Conservation (phyloP, 2,329 filamentous ascomycete species). For the Gremmenia infestans region DNA sequence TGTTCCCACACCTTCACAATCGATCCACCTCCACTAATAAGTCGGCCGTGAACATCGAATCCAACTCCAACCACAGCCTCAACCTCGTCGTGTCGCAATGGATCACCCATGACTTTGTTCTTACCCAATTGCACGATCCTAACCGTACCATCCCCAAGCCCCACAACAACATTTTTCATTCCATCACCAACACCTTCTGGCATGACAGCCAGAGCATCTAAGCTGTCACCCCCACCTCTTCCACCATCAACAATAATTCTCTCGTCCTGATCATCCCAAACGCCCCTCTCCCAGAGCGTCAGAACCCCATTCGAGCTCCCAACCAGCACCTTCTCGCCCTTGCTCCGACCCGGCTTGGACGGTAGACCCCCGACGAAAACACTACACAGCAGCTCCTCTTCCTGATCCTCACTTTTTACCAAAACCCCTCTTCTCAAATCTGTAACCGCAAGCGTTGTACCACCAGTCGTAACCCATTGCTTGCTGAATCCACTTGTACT, state of each 20-base stretch:
- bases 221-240: slow-evolving; percentile 63
- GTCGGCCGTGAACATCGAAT: slow-evolving; percentile 78
- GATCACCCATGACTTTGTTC: slow-evolving; percentile 64
- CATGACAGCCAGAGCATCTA: slow-evolving; percentile 71
- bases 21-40: slow-evolving; percentile 85
- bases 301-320: slow-evolving; percentile 74
- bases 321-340: slow-evolving; percentile 71
- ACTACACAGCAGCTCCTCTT: slow-evolving; percentile 84
- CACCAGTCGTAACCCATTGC: slow-evolving; percentile 92
- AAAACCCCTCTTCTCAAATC: slow-evolving; percentile 83
- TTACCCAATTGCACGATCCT: slow-evolving; percentile 69
- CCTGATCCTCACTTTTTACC: slow-evolving; percentile 88
- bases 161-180: slow-evolving; percentile 72
- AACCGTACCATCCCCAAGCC: slow-evolving; percentile 74
- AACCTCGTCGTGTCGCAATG: slow-evolving; percentile 70
- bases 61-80: slow-evolving; percentile 78
- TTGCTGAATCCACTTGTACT: slow-evolving; percentile 88
- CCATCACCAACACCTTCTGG: slow-evolving; percentile 64
- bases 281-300: slow-evolving; percentile 89
- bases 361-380: slow-evolving; percentile 73
- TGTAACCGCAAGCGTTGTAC: slow-evolving; percentile 83
- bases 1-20: slow-evolving; percentile 89
- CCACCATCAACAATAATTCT: slow-evolving; percentile 70
- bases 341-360: slow-evolving; percentile 54
- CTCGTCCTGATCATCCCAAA: slow-evolving; percentile 94